Evolutionary conservation across 306 rosid genomes (phyloP), one percentile per base, ranked within the genome.

Genomic region (Acmispon strigosus): DNA sequence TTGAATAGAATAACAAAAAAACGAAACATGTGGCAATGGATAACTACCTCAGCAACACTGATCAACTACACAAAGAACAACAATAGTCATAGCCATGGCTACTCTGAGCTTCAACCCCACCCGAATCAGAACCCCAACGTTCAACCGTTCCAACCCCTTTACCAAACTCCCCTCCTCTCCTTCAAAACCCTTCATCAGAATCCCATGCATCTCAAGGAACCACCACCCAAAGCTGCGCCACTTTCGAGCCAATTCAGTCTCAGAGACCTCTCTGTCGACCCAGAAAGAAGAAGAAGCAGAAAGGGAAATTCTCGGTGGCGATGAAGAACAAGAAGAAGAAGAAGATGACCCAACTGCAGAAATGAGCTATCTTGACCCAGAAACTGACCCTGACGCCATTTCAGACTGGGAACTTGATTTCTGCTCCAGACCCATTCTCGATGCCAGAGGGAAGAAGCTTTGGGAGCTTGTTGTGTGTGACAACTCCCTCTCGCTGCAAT

Each of bases 391-490:
- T 15, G 76, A 71, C 41, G 75, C 80, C 64, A 69, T 94, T n/a
- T 72, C 74, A 8, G 96, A 88, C 69, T 90, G 99, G 99, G 99
- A 94, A 16, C 52, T 94, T 44, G 99, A 94, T 39, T 94, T 94
- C 70, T 94, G 99, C 85, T 94, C 99, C 3, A 84, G 99, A 19
- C 97, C 99, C 49, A 90, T 94, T 36, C 83, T 90, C 34, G 99
- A 94, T 76, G 77, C 77, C 2, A 83, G 97, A 72, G 99, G 99
- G 53, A 94, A 94, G 87, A 94, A 94, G 87, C 43, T 94, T 11
- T 94, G 98, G 99, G 99, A 94, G 82, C 86, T 94, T 1, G 89
- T 90, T 50, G 99, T 76, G 1, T 94, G 99, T 69, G 97, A 94
- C 42, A 85, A 82, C 39, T 83, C 99, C 5, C 85, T 94, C 34